Conservation (phyloP, 371 early-diverging fungal species). For the Coemansia sp. region DNA sequence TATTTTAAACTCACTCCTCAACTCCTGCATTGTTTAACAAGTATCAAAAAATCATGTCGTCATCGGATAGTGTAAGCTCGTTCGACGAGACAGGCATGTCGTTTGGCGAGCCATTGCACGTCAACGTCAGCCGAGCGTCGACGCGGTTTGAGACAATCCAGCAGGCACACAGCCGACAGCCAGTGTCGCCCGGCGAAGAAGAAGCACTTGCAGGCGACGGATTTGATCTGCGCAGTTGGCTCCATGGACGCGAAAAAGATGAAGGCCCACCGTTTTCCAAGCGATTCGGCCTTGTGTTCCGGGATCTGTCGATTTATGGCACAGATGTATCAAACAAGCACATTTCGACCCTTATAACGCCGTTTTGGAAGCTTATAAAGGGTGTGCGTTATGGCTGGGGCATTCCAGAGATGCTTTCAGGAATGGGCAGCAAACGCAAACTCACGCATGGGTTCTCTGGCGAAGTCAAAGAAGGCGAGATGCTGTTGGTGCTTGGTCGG, state of each 20-base stretch:
- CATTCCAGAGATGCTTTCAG: constrained; percentile 19
- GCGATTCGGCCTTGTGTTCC: constrained; percentile 39
- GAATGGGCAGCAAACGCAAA: constrained; percentile 34
- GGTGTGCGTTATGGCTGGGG: constrained; percentile 27
- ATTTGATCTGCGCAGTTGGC: constrained; percentile 28
- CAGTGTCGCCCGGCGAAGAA: constrained; percentile 1
- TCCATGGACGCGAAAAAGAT: constrained; percentile 10
- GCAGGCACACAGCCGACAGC: constrained; percentile 20
- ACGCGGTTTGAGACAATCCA: constrained; percentile 40
- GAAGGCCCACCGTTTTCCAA: constrained; percentile 38
- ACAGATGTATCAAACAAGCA: constrained; percentile 30
- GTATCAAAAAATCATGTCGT: background rate
- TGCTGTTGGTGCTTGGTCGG: constrained; percentile 68
- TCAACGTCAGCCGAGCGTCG: constrained; percentile 33
- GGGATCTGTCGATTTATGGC: constrained; percentile 38
- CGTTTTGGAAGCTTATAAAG: constrained; percentile 54
- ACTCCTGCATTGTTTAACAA: no score
- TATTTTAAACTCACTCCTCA: no score
- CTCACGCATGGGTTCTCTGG: constrained; percentile 60
- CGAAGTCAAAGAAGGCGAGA: constrained; percentile 64
- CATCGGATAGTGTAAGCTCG: background rate
- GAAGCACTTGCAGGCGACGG: background rate
- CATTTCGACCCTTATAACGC: constrained; percentile 45
- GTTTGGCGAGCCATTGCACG: constrained; percentile 50
- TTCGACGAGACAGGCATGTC: constrained; percentile 7